Conservation (phyloP, 1,139 yeast species). For the Scheffersomyces insectosa region DNA sequence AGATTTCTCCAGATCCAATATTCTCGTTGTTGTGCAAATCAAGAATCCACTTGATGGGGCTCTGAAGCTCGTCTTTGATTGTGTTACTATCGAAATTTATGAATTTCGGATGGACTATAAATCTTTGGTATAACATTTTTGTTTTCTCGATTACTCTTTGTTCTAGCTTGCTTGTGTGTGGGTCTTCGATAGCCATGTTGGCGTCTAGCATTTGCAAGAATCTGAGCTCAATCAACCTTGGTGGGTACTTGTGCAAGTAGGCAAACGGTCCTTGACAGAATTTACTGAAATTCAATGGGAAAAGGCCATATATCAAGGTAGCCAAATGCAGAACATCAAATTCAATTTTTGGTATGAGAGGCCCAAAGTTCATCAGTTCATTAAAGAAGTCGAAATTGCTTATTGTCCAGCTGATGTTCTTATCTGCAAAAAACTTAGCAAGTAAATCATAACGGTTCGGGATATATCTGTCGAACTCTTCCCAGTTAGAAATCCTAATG, state of each 20-base stretch:
- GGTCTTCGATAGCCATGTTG: constrained; percentile 3
- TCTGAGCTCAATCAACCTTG: constrained; percentile 11
- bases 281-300: constrained; percentile 50
- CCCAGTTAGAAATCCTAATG: constrained; percentile 43
- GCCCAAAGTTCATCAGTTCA: background rate
- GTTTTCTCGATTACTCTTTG: constrained; percentile 9
- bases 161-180: constrained; percentile 9
- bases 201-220: background rate
- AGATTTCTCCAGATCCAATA: constrained; percentile 33
- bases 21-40: constrained; percentile 18
- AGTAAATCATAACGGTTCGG: constrained; percentile 3
- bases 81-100: constrained; percentile 25
- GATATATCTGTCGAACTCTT: constrained; percentile 10
- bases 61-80: constrained; percentile 41
- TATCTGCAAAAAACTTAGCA: background rate
- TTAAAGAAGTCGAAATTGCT: background rate
- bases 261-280: constrained; percentile 44
- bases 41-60: constrained; percentile 37
- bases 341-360: constrained; percentile 11
- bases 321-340: constrained; percentile 25
- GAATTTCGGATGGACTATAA: constrained; percentile 53
- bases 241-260: constrained; percentile 14
- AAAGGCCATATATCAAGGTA: constrained; percentile 61
- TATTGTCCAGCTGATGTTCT: constrained; percentile 1
- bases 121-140: constrained; percentile 16